Conservation (phyloP, 2,329 filamentous ascomycete species). For the Microcyclospora pomicola region DNA sequence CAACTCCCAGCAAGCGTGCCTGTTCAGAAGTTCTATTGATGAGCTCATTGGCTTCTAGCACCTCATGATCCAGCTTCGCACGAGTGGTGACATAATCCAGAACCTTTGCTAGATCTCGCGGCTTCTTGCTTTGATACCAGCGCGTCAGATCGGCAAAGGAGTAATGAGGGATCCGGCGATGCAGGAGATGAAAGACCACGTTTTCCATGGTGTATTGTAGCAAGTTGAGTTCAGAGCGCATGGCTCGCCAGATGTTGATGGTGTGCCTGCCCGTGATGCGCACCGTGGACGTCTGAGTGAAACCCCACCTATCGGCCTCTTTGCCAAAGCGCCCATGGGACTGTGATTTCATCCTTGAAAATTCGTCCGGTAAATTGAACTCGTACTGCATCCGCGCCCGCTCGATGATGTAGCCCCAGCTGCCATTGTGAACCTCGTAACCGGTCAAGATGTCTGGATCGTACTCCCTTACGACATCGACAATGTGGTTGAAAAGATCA, state of each 20-base stretch:
- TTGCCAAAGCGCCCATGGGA: constrained; percentile 75
- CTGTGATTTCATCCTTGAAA: constrained; percentile 75
- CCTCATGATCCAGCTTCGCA: constrained; percentile 72
- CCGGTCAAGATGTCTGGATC: constrained; percentile 91
- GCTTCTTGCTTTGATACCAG: constrained; percentile 63
- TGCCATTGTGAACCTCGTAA: constrained; percentile 84
- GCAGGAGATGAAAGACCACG: constrained; percentile 79
- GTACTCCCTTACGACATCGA: constrained; percentile 67
- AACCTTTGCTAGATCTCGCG: constrained; percentile 57
- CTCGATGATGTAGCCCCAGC: constrained; percentile 94
- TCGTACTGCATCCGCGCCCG: constrained; percentile 75
- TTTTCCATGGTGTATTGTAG: constrained; percentile 96
- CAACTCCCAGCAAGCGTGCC: constrained; percentile 78
- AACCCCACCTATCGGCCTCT: constrained; percentile 81
- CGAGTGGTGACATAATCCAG: constrained; percentile 64
- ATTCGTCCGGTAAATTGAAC: constrained; percentile 78
- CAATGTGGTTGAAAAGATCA: constrained; percentile 70
- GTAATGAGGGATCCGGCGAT: constrained; percentile 79
- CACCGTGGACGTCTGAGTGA: constrained; percentile 84
- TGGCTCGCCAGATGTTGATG: constrained; percentile 94
- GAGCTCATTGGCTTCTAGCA: constrained; percentile 79
- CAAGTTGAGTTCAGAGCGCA: constrained; percentile 82
- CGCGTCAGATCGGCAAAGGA: constrained; percentile 60
- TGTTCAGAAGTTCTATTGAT: constrained; percentile 86
- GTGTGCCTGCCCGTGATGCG: constrained; percentile 87